Conservation (phyloP, 345 rosid species). For the Brassica carinata region DNA sequence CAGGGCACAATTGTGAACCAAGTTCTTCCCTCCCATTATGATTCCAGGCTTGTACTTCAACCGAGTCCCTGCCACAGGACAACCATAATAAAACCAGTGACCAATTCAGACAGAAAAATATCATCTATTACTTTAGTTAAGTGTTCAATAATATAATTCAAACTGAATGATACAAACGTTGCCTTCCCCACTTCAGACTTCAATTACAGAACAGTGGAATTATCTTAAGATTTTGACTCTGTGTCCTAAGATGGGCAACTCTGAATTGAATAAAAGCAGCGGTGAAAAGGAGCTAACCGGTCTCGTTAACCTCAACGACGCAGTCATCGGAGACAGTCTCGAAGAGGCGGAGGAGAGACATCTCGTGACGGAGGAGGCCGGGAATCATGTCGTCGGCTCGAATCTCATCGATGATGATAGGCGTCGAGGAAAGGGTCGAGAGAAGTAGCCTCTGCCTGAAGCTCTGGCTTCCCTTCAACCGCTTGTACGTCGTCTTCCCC, state of each 20-base stretch:
- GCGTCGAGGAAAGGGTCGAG: slow-evolving; percentile 65
- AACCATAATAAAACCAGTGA: neutral
- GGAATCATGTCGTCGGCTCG: slow-evolving; percentile 68
- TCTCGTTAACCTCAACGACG: slow-evolving; percentile 65
- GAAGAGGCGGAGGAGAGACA: slow-evolving; percentile 79
- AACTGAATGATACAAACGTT: neutral
- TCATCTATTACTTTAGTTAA: neutral
- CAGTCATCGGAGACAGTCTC: slow-evolving; percentile 76
- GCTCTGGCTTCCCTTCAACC: slow-evolving; percentile 71
- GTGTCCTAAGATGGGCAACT: neutral
- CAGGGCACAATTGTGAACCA: slow-evolving; percentile 70
- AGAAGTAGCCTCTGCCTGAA: slow-evolving; percentile 75
- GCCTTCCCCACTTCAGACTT: neutral
- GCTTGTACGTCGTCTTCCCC: slow-evolving; percentile 68
- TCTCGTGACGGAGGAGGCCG: slow-evolving; percentile 77
- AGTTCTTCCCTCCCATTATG: slow-evolving; percentile 75
- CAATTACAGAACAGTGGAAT: neutral
- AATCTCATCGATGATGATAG: slow-evolving; percentile 66
- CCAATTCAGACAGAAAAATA: neutral
- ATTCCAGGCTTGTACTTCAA: slow-evolving; percentile 82
- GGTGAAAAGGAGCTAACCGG: slow-evolving; percentile 48
- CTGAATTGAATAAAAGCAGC: neutral
- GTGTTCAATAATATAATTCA: neutral
- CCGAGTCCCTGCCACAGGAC: slow-evolving; percentile 53
- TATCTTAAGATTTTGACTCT: neutral